Evolutionary conservation across 2,329 filamentous ascomycete genomes (phyloP), one percentile per base, ranked within the genome.

Genomic region (Didymella segeticola): DNA sequence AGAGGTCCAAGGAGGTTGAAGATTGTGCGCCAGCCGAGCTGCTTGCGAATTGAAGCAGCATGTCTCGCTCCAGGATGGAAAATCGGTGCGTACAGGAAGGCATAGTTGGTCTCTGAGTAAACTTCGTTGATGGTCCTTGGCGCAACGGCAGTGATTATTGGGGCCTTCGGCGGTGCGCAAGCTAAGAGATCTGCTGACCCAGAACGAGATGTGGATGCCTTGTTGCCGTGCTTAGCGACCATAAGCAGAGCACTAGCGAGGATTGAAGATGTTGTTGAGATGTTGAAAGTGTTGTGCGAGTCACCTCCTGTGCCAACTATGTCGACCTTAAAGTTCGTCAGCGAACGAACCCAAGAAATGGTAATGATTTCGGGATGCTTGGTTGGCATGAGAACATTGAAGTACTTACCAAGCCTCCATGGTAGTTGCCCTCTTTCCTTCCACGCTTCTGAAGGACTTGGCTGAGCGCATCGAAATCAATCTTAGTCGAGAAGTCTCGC

Each of bases 301-400:
- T 99, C 95, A 70, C 95, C 95, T 62, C 95, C 95, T 7, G 95
- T 99, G 64, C 95, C 95, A 53, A 99, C 95, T 73, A 99, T 98
- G 75, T 99, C 95, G 73, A 93, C 87, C 83, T 86, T 60, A 27
- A n/a, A 6, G 23, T 3, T 20, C 14, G 30, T 52, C 36, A 52
- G 48, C 19, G 9, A 26, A 9, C 5, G 7, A 14, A 43, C 5
- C 62, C 26, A 60, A 30, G 1, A 19, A 36, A 34, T n/a, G 8
- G 9, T 8, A 14, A 7, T 3, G 15, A 29, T 20, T 2, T 20
- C 19, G 15, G 9, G 4, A 2, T 23, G 14, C 9, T 15, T 7
- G 25, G 11, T 1, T n/a, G 4, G 12, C 3, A 15, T 23, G 8
- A 14, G 29, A n/a, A 5, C 17, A 4, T 6, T 23, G 25, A 9